Base-by-base conservation (phyloP, 441 rosid species). In the Cnidoscolus chayamansa region DNA sequence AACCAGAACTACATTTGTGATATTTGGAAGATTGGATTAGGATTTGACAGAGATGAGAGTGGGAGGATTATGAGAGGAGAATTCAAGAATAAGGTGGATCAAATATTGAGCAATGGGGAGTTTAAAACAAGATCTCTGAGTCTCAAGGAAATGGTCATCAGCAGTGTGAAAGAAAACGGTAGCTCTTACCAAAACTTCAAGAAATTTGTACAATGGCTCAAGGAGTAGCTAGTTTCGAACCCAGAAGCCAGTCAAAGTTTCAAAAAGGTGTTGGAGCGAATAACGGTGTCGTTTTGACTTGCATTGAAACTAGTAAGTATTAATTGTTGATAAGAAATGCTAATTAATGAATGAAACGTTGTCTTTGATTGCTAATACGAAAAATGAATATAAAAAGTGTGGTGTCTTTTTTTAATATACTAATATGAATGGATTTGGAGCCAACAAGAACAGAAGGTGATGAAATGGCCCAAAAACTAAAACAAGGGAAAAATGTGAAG, bases 11-110 rank as follows among this genome's bases (percentile, higher is more conserved):
- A 87, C 51, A 82, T 88, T 31, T 88, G 89, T 71, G 78, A 87
- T 11, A 65, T 77, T 51, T 90, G 95, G 95, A 84, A 79, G 74
- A 76, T 60, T 53, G 95, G 92, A n/a, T 65, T 86, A 73, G 80
- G 54, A 51, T 25, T 88, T 40, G 55, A 75, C 6, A 66, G 10
- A 60, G 80, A 81, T 11, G 83, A 70, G 35, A 65, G 10, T 48
- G 88, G 84, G 48, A 74, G 74, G 49, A 16, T 87, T 4, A 7
- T 68, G 9, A 58, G 67, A 31, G 71, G 60, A 20, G 89, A 88
- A 64, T 77, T 87, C n/a, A 78, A 50, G 76, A 67, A 35, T 49
- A 90, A 85, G 77, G 68, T 86, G 48, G 81, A 85, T 47, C 78
- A 63, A 31, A 37, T 90, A 37, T 65, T 86, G 60, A 58, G 70